phyloP scores from a whole-genome alignment of 345 rosid species.

The Citrus sp. region DNA sequence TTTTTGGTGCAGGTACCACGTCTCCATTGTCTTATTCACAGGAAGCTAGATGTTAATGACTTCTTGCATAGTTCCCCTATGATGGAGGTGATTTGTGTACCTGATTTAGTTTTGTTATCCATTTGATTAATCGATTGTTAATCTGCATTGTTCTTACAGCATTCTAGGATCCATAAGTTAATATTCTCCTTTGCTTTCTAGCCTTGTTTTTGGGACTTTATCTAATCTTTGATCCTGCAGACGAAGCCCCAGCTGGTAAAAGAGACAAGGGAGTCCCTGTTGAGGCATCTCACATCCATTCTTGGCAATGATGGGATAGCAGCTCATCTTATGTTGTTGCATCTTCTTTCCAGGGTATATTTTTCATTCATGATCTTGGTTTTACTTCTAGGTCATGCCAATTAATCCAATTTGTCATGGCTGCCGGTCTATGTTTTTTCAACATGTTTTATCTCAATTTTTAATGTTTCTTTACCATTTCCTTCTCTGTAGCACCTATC shows the following conservation, averaged over 20 bases:
- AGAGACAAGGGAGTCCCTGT: constrained; percentile 59
- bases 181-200: neutral
- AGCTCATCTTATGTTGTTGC: constrained; percentile 66
- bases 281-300: constrained; percentile 61
- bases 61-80: constrained; percentile 46
- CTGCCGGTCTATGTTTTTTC: neutral
- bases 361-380: constrained; percentile 3
- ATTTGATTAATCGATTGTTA: neutral
- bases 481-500: neutral
- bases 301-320: constrained; percentile 82
- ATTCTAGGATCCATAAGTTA: neutral
- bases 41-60: constrained; percentile 68
- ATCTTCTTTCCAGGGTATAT: constrained; percentile 75
- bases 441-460: neutral
- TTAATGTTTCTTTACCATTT: neutral
- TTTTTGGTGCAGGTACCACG: constrained; percentile 62
- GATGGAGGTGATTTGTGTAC: constrained; percentile 48
- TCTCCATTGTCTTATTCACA: constrained; percentile 76
- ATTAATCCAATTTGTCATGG: neutral
- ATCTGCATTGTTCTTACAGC: neutral
- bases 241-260: constrained; percentile 50
- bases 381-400: neutral
- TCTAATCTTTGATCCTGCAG: constrained; percentile 33
- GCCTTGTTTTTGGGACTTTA: neutral
- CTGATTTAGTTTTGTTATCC: neutral